These are phyloP conservation scores for Ballota nigra DNA, from an alignment of 257 asterid species.

Conservation along the genomic window DNA sequence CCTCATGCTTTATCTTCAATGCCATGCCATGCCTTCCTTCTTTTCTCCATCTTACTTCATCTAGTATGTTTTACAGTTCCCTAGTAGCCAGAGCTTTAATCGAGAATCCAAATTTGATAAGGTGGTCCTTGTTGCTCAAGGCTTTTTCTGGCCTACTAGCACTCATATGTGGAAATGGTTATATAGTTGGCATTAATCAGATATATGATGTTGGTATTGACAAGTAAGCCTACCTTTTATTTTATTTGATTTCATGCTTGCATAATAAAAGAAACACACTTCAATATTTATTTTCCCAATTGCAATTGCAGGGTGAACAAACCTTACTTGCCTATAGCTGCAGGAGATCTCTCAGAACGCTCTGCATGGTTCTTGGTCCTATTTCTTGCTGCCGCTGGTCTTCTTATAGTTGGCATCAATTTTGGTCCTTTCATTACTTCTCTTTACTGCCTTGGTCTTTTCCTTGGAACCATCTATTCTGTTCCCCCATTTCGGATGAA, in stretches of 20 bases:
- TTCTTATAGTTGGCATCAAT: slow-evolving; percentile 72
- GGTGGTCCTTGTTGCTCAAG: slow-evolving; percentile 85
- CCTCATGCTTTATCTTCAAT: slow-evolving; percentile 1
- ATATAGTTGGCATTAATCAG: slow-evolving; percentile 94
- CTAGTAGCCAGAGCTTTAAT: slow-evolving; percentile 80
- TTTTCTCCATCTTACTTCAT: no score
- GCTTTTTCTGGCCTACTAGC: slow-evolving; percentile 87
- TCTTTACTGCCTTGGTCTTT: slow-evolving; percentile 91
- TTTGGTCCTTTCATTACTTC: slow-evolving; percentile 86
- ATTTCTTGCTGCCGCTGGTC: slow-evolving; percentile 67
- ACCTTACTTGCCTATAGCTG: slow-evolving; percentile 98
- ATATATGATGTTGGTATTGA: slow-evolving; percentile 97
- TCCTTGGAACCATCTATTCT: slow-evolving; percentile 91
- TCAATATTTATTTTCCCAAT: not conserved
- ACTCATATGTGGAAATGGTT: slow-evolving; percentile 96
- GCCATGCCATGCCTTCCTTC: no score
- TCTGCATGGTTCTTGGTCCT: slow-evolving; percentile 91
- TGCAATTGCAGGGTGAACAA: slow-evolving; percentile 83
- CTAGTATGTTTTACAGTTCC: slow-evolving; percentile 56
- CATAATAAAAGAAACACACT: no score
- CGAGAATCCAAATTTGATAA: slow-evolving; percentile 89
- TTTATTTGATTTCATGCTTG: no score
- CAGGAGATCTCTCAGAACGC: slow-evolving; percentile 88
- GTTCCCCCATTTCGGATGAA: slow-evolving; percentile 98
- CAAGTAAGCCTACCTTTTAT: no score